These are phyloP conservation scores for Beauveria medogensis DNA, from an alignment of 2,329 filamentous ascomycete species.

Conservation along the genomic window DNA sequence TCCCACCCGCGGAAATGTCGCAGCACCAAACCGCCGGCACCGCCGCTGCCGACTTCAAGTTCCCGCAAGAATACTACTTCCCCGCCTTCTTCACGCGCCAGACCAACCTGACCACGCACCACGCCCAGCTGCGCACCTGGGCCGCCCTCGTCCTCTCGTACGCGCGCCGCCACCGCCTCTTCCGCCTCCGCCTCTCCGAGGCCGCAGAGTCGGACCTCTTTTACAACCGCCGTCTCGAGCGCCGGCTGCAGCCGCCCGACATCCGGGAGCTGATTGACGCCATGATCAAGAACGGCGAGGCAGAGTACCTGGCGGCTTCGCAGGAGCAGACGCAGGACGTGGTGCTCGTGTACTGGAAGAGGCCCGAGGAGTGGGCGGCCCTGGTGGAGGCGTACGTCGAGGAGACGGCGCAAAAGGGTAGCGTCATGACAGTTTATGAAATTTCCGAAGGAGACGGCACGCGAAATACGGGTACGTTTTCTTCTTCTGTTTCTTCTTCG, in stretches of 20 bases:
- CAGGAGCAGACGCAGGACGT: constrained; percentile 33
- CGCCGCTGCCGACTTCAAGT: constrained; percentile 35
- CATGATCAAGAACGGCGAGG: constrained; percentile 51
- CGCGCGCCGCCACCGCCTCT: constrained; percentile 70
- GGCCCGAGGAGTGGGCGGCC: constrained; percentile 83
- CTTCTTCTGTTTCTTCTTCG: not conserved
- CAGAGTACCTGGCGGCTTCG: constrained; percentile 52
- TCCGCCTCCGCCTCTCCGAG: constrained; percentile 58
- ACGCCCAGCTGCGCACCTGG: constrained; percentile 78
- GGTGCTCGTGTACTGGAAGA: constrained; percentile 76
- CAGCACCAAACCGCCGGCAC: not conserved
- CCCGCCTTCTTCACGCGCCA: constrained; percentile 82
- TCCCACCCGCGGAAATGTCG: not conserved
- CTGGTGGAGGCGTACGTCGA: constrained; percentile 76
- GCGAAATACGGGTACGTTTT: constrained; percentile 50
- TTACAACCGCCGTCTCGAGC: constrained; percentile 45
- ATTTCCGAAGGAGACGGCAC: constrained; percentile 80
- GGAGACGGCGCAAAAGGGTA: constrained; percentile 78
- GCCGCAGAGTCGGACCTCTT: constrained; percentile 50
- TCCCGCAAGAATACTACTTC: constrained; percentile 63
- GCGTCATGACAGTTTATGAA: constrained; percentile 88
- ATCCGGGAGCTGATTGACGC: constrained; percentile 50
- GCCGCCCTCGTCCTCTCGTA: constrained; percentile 76
- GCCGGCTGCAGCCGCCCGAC: constrained; percentile 42
- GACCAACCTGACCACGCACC: constrained; percentile 62